phyloP scores from a whole-genome alignment of 208 protist species.

The Leishmania martiniquensis region DNA sequence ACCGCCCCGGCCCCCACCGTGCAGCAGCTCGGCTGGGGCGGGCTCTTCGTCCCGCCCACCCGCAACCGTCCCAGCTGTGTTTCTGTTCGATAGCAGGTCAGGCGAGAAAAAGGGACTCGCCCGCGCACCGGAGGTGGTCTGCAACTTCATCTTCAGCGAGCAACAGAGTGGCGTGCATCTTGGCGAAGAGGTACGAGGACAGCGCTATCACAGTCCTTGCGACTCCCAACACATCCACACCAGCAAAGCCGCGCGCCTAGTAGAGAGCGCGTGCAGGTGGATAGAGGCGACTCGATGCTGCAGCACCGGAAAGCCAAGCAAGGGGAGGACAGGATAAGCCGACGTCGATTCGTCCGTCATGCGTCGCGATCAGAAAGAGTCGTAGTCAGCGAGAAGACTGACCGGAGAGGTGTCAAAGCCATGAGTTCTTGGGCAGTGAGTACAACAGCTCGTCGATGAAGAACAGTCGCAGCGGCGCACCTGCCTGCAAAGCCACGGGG shows the following conservation, averaged over 20 bases:
- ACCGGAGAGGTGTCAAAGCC: too few relatives aligned
- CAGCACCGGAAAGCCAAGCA: too few relatives aligned
- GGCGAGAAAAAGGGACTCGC: not conserved
- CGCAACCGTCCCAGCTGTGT: not conserved
- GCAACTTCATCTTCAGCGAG: not conserved
- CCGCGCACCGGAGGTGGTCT: not conserved
- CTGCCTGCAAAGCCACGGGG: too few relatives aligned
- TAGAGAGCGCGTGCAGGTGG: not conserved
- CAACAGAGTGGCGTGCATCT: not conserved
- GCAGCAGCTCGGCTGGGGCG: slow-evolving; percentile 48
- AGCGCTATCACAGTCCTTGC: not conserved
- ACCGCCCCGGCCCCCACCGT: slow-evolving; percentile 91
- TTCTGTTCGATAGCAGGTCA: not conserved
- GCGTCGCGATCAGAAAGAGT: too few relatives aligned
- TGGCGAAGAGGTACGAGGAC: not conserved
- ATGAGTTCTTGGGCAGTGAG: too few relatives aligned
- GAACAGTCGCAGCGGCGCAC: too few relatives aligned
- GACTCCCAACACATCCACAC: not conserved
- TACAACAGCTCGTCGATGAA: too few relatives aligned
- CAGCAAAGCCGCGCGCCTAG: not conserved
- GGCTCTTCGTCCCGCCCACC: not conserved
- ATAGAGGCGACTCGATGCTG: too few relatives aligned
- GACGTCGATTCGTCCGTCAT: too few relatives aligned
- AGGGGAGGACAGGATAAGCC: too few relatives aligned
- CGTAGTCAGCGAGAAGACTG: too few relatives aligned